Evolutionary conservation across 306 rosid species (phyloP), one percentile per base, ranked within the genome.

Genomic region (Parietaria judaica): DNA sequence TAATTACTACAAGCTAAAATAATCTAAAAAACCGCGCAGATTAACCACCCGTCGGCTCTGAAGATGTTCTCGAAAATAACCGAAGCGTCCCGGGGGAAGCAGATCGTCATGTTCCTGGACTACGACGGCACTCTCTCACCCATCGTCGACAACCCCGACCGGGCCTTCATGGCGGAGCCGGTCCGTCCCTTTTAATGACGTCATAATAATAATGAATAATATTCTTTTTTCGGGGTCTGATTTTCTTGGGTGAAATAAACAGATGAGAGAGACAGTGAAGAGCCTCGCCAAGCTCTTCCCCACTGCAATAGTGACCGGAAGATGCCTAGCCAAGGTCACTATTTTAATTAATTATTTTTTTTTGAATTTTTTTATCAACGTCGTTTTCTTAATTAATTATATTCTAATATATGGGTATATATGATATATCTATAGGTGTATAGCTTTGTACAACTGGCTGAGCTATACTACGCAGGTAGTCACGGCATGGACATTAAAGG

Each of bases 401-500:
- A 8, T 41, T 5, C 45, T 41, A 1, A 8, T 5, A 5, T 41
- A 3, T 41, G 45, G 1, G 12, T 38, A 10, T 57, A 56, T 55
- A 14, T 49, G 46, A 8, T 38, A 10, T 61, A 52, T 50, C 8
- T 52, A 50, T 15, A 90, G 97, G 95, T 91, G 6, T 92, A 81
- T 73, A 79, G 70, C 39, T 91, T 91, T 70, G 94, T 91, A 65
- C 83, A 79, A 6, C 69, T 91, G 80, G 89, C 87, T 47, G 98
- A 91, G 72, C 66, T 91, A 51, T 91, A 87, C 75, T 91, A 91
- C 71, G 98, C 98, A 23, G 99, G 99, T 64, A 92, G 99, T 78
- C 99, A 92, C 82, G 99, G 99, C 31, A 92, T 92, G 99, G 99
- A 92, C 70, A 92, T 92, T 62, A 73, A 82, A 72, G 98, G 96